A percentile compares a stretch with the other conserved stretches of the same genome.
Conservation (phyloP, 2,329 filamentous ascomycete species). For the Colletotrichum shisoi region DNA sequence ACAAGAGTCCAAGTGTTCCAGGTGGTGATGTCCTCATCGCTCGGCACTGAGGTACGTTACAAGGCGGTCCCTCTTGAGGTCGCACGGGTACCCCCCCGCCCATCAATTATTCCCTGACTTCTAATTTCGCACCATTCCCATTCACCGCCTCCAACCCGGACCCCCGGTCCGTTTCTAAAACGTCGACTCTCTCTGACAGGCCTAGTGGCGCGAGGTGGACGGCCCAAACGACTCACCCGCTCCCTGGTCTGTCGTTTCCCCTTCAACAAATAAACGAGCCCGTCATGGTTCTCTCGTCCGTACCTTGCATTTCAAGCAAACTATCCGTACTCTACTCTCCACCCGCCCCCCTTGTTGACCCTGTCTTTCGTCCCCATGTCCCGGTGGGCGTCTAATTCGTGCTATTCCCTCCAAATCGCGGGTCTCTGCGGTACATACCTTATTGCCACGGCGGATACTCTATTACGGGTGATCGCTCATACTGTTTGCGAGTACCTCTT, state of each 20-base stretch:
- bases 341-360: too few species aligned
- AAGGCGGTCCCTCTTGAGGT: too few species aligned
- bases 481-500: too few species aligned
- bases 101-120: constrained; percentile 26
- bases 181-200: constrained; percentile 25
- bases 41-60: too few species aligned
- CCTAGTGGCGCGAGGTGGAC: constrained; percentile 7
- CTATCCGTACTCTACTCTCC: too few species aligned
- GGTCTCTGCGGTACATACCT: constrained; percentile 2
- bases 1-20: too few species aligned
- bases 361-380: not conserved
- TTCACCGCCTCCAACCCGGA: not conserved
- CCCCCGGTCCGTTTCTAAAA: constrained; percentile 26
- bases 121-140: constrained; percentile 18
- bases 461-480: too few species aligned
- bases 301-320: too few species aligned
- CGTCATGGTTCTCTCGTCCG: too few species aligned
- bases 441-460: not conserved
- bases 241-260: constrained; percentile 34
- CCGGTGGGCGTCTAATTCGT: constrained; percentile 15
- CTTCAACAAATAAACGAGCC: constrained; percentile 22
- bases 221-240: constrained; percentile 8
- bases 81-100: not conserved
- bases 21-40: too few species aligned
- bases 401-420: constrained; percentile 18